Percentiles rank a stretch among this genome's conserved stretches.
phyloP scores from a whole-genome alignment of 1,284 basidiomycete species.

The Anthracocystis panici-leucophaei region DNA sequence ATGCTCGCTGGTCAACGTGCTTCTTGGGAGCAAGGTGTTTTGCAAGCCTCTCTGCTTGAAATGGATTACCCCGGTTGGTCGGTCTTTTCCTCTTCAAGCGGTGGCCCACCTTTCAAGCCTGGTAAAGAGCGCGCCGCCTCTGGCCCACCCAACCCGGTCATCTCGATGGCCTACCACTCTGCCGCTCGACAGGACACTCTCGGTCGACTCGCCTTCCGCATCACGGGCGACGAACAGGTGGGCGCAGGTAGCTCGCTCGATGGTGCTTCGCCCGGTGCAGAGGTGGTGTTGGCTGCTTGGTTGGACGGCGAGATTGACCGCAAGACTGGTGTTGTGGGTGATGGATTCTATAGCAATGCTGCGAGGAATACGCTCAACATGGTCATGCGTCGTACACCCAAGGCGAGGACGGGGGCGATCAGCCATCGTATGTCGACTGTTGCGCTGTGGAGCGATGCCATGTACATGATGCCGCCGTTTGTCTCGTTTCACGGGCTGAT shows the following conservation, averaged over 20 bases:
- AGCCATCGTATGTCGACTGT: constrained; percentile 60
- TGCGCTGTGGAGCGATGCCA: constrained; percentile 69
- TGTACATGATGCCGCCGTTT: constrained; percentile 93
- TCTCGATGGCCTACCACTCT: constrained; percentile 58
- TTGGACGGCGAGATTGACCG: constrained; percentile 56
- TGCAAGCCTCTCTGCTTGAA: constrained; percentile 65
- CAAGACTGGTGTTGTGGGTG: constrained; percentile 24
- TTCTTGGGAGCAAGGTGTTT: constrained; percentile 67
- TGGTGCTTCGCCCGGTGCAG: constrained; percentile 58
- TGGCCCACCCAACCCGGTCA: constrained; percentile 42
- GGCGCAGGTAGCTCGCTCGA: constrained; percentile 59
- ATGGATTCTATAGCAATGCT: constrained; percentile 75
- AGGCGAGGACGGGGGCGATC: constrained; percentile 68
- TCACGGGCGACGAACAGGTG: constrained; percentile 63
- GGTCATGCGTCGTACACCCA: constrained; percentile 77
- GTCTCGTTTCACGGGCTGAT: constrained; percentile 86
- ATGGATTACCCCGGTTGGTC: constrained; percentile 55
- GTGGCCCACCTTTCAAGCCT: constrained; percentile 53
- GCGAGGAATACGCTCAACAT: constrained; percentile 80
- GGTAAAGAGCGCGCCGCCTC: constrained; percentile 17
- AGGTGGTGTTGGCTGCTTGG: constrained; percentile 63
- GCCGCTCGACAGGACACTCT: constrained; percentile 51
- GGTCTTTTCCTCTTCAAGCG: constrained; percentile 49
- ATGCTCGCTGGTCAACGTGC: constrained; percentile 60
- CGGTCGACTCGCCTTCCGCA: constrained; percentile 59